These are phyloP conservation scores for Hypericum androsaemum DNA, from an alignment of 345 rosid genomes.

Conservation along the genomic window DNA sequence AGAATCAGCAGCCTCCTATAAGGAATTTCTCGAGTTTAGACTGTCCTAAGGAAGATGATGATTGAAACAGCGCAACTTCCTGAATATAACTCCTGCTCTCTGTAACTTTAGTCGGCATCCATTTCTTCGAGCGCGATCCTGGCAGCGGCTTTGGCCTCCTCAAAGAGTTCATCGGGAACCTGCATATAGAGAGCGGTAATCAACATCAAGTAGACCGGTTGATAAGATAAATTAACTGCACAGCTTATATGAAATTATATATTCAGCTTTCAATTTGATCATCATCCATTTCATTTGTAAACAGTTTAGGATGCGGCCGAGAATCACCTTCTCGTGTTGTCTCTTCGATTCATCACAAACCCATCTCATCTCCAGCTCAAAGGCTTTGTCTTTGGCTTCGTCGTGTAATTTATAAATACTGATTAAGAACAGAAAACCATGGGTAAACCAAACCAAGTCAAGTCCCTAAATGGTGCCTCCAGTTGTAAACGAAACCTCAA, in stretches of 20 bases:
- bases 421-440: slow-evolving; percentile 4
- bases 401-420: slow-evolving; percentile 96
- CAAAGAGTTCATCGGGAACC: slow-evolving; percentile 85
- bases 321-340: slow-evolving; percentile 69
- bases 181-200: no score
- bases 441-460: no score
- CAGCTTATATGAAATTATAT: neutral
- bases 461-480: no score
- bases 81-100: no score
- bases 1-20: no score
- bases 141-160: slow-evolving; percentile 92
- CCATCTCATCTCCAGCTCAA: slow-evolving; percentile 97
- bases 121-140: slow-evolving; percentile 83
- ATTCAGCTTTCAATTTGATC: no score
- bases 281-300: no score
- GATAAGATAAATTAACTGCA: neutral
- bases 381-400: slow-evolving; percentile 97
- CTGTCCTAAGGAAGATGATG: no score
- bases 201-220: neutral
- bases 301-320: neutral
- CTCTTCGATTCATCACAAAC: slow-evolving; percentile 85
- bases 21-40: no score
- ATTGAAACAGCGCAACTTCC: no score
- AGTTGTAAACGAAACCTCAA: no score
- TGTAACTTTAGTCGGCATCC: slow-evolving; percentile 99